Conservation (phyloP, 2,329 filamentous ascomycete species). For the Amauroascus verrucosus region DNA sequence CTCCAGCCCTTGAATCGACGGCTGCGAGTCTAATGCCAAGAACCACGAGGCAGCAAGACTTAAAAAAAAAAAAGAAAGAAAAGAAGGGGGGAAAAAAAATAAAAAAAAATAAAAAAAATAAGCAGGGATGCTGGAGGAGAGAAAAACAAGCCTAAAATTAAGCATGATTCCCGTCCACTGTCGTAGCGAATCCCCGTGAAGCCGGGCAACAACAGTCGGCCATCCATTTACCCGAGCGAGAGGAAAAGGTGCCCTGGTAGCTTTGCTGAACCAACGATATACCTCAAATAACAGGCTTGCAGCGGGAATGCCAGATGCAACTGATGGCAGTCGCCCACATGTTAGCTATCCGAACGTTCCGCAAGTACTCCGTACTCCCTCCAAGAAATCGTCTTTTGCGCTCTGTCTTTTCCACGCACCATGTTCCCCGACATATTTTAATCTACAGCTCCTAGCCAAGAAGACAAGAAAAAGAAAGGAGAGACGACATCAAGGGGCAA, state of each 20-base stretch:
- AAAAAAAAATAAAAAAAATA: neutral
- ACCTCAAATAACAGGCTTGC: no score
- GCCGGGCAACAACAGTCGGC: neutral
- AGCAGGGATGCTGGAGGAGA: neutral
- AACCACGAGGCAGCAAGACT: neutral
- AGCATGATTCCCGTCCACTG: conserved; percentile 9
- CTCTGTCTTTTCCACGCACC: neutral
- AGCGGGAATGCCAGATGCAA: no score
- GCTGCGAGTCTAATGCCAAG: neutral
- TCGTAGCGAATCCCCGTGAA: neutral
- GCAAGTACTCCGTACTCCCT: no score
- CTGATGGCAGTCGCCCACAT: no score
- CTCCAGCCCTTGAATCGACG: neutral
- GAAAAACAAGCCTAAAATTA: conserved; percentile 14
- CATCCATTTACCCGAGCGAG: neutral
- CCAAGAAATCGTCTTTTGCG: no score
- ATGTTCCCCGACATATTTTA: neutral
- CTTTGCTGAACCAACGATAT: no score
- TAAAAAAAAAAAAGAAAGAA: neutral
- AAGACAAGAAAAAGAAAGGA: neutral
- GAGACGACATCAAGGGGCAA: neutral
- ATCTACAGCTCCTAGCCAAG: neutral
- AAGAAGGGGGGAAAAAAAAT: neutral
- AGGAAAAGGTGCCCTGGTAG: no score
- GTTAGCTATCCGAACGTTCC: no score